These are phyloP conservation scores for Anaeromyces robustus DNA, from an alignment of 192 early-diverging fungal species.

Conservation along the genomic window DNA sequence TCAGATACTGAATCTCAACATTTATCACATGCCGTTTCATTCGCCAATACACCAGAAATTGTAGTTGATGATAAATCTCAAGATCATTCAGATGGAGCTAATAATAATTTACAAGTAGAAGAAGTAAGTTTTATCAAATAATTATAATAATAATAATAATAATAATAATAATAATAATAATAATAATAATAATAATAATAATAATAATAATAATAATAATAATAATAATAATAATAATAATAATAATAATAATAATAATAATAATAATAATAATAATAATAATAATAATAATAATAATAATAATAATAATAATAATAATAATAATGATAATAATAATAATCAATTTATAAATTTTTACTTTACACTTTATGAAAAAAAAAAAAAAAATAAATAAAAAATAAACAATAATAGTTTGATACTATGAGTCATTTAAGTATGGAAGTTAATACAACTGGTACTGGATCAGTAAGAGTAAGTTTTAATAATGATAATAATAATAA, in stretches of 20 bases:
- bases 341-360: too few species aligned
- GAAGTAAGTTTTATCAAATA: neutral
- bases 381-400: neutral
- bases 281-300: too few species aligned
- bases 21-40: neutral
- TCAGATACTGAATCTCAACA: neutral
- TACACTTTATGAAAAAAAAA: too few species aligned
- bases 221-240: too few species aligned
- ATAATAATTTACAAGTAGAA: neutral
- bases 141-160: too few species aligned
- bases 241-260: too few species aligned
- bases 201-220: too few species aligned
- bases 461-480: constrained; percentile 40
- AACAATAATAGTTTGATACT: constrained; percentile 20
- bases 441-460: constrained; percentile 68
- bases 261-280: too few species aligned
- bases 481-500: neutral
- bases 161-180: too few species aligned
- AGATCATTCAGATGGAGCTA: neutral
- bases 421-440: constrained; percentile 54
- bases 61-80: neutral
- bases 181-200: too few species aligned
- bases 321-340: too few species aligned
- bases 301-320: too few species aligned
- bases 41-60: neutral